Evolutionary conservation across 2,329 filamentous ascomycete species (phyloP), one percentile per base, ranked within the genome.

Genomic region (Fusarium ramigenum): DNA sequence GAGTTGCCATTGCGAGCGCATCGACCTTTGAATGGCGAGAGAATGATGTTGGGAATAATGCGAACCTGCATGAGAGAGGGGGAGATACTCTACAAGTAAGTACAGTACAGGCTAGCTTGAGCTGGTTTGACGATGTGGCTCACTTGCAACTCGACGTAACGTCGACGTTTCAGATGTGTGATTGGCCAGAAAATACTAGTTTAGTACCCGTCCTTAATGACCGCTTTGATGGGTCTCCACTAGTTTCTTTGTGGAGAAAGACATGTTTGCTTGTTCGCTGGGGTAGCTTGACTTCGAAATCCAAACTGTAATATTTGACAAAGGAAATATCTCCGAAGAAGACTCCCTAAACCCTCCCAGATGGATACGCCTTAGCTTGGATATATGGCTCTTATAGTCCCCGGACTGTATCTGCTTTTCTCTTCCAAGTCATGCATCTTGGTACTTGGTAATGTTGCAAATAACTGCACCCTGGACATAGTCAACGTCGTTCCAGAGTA

Each of bases 1-100:
- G 75, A 63, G 74, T 71, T 56, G 78, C 69, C 81, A 83, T 84
- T 63, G 69, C 66, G 69, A 53, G 61, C 70, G 78, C 81, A 83
- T 83, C 66, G 70, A 80, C 68, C 56, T 67, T 39, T 66, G 64
- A 53, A 42, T 14, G 46, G 63, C 53, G 44, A 67, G 49, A 49
- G 23, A 61, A 42, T 39, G 54, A 59, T 50, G 43, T 49, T 49
- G 50, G 28, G 47, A 52, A 53, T 25, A 54, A 60, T 62, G 36
- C 40, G 34, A 66, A 52, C 25, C 58, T 63, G 64, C 57, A 65
- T 60, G 64, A 62, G 67, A 70, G 61, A 66, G 40, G 60, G 53
- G 60, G 57, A 57, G 56, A 50, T 56, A 52, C 32, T 43, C 44
- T 37, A 62, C 36, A 37, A 18, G 36, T 37, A 36, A 9, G 32